Evolutionary conservation across 140 eudicot species (phyloP).

Genomic region (Ambrosia hybrid): DNA sequence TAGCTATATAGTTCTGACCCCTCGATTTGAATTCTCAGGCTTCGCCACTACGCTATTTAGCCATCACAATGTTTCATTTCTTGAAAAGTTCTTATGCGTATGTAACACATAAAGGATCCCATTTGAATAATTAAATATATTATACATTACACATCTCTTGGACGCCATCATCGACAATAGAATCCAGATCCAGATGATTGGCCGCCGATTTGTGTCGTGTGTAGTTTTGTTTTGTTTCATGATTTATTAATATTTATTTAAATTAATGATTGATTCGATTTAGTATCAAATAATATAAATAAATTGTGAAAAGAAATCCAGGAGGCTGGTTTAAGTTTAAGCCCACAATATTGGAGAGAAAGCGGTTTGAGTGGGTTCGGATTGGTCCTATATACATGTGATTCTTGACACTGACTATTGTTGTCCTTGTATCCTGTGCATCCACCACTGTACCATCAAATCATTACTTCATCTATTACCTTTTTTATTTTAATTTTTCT

Average conservation of each 20-base stretch:
- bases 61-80: no score
- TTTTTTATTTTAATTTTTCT: neutral
- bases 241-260: neutral
- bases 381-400: constrained; percentile 22
- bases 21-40: no score
- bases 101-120: no score
- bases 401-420: constrained; percentile 15
- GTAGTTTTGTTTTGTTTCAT: neutral
- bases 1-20: no score
- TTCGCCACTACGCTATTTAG: no score
- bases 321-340: constrained; percentile 29
- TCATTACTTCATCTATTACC: constrained; percentile 20
- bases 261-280: neutral
- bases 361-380: constrained; percentile 25
- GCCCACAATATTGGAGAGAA: constrained; percentile 31
- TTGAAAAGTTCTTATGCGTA: no score
- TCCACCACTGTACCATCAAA: constrained; percentile 30
- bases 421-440: constrained; percentile 29
- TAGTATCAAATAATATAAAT: neutral
- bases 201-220: neutral
- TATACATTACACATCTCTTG: neutral
- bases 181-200: constrained; percentile 12
- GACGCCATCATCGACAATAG: neutral
- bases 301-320: constrained; percentile 4
- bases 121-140: no score